Evolutionary conservation across 148 eudicot genomes (phyloP).

Genomic region (Euryodendron excelsum): DNA sequence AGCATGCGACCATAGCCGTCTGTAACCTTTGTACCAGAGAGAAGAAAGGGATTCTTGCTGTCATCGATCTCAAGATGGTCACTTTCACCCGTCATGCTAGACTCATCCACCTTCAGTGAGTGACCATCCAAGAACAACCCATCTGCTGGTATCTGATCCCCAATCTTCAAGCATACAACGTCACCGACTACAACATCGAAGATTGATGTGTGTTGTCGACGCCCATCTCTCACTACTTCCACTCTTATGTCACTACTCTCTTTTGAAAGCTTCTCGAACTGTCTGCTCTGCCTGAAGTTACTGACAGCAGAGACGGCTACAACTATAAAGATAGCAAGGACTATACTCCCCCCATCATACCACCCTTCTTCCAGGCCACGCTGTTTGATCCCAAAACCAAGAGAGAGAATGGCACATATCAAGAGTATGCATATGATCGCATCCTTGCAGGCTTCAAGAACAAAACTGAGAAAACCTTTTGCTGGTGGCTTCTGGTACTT

Average conservation of each 20-base stretch:
- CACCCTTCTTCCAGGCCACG: conserved; percentile 46
- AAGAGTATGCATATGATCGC: neutral
- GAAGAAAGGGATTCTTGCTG: conserved; percentile 14
- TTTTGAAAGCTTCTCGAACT: conserved; percentile 20
- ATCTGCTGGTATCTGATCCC: conserved; percentile 45
- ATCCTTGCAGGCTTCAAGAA: neutral
- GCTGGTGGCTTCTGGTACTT: neutral
- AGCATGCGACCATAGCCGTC: conserved; percentile 25
- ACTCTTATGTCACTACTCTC: neutral
- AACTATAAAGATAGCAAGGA: conserved; percentile 48
- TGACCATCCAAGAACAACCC: conserved; percentile 40
- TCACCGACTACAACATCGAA: conserved; percentile 46
- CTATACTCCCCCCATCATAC: conserved; percentile 57
- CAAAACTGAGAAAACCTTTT: neutral
- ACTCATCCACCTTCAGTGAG: conserved; percentile 39
- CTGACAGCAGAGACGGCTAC: conserved; percentile 35
- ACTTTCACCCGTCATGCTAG: conserved; percentile 44
- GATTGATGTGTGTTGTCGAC: conserved; percentile 15
- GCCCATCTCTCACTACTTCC: conserved; percentile 25
- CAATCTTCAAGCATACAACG: conserved; percentile 32
- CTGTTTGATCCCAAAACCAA: conserved; percentile 4
- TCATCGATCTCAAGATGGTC: conserved; percentile 22
- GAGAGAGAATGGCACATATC: neutral
- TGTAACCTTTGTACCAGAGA: conserved; percentile 27
- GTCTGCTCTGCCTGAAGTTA: conserved; percentile 31